Conservation (phyloP, 805 yeast genomes). For the Henningerozyma blattae region DNA sequence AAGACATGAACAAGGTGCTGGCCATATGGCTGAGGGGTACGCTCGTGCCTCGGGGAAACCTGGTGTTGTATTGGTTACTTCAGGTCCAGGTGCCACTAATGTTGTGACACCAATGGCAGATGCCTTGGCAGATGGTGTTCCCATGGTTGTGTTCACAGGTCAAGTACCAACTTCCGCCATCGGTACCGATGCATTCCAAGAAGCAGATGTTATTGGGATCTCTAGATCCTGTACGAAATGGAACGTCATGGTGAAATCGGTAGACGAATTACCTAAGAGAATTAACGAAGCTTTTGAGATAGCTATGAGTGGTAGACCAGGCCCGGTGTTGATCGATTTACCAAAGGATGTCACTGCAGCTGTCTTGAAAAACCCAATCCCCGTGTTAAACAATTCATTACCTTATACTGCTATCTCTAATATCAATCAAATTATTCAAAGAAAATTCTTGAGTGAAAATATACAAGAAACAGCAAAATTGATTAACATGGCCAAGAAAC, state of each 20-base stretch:
- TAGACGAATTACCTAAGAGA: slow-evolving; percentile 88
- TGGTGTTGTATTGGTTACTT: slow-evolving; percentile 96
- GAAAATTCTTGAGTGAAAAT: slow-evolving; percentile 63
- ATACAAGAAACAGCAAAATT: slow-evolving; percentile 67
- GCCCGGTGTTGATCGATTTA: slow-evolving; percentile 93
- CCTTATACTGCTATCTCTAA: slow-evolving; percentile 59
- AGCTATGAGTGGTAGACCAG: slow-evolving; percentile 93
- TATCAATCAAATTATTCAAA: slow-evolving; percentile 57
- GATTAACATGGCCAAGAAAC: slow-evolving; percentile 73
- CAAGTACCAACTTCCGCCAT: slow-evolving; percentile 94
- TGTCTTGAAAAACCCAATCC: slow-evolving; percentile 74
- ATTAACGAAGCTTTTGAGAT: slow-evolving; percentile 97
- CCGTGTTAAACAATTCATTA: slow-evolving; percentile 53
- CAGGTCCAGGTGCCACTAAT: slow-evolving; percentile 98
- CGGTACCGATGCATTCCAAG: slow-evolving; percentile 99
- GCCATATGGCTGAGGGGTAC: slow-evolving; percentile 99
- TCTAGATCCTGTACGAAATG: slow-evolving; percentile 96
- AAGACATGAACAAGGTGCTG: slow-evolving; percentile 98
- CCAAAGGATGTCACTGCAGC: slow-evolving; percentile 98
- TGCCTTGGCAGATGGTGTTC: slow-evolving; percentile 94
- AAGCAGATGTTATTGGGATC: slow-evolving; percentile 95
- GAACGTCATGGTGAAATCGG: slow-evolving; percentile 96
- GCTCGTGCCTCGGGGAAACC: slow-evolving; percentile 93
- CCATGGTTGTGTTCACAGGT: slow-evolving; percentile 92
- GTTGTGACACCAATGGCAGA: slow-evolving; percentile 98